A percentile compares a stretch with the other conserved stretches of the same genome.
Conservation (phyloP, 345 rosid species). For the Syzygium oleosum region DNA sequence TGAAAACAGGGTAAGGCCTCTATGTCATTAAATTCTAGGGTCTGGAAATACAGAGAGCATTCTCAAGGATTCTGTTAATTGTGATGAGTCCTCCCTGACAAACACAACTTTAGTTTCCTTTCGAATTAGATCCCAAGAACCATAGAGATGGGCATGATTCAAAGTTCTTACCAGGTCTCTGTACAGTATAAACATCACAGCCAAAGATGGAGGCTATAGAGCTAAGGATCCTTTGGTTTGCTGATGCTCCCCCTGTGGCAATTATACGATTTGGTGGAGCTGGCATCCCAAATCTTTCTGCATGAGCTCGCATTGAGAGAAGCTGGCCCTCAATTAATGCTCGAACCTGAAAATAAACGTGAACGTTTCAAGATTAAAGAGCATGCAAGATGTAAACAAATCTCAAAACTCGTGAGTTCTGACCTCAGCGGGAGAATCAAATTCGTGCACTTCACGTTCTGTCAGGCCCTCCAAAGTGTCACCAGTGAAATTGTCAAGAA, state of each 20-base stretch:
- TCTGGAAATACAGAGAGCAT: not conserved
- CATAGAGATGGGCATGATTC: not conserved
- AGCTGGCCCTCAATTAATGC: slow-evolving; percentile 87
- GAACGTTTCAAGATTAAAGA: not conserved
- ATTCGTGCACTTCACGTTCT: slow-evolving; percentile 55
- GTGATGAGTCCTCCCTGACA: no score
- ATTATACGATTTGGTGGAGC: slow-evolving; percentile 77
- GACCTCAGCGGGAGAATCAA: slow-evolving; percentile 90
- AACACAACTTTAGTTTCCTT: not conserved
- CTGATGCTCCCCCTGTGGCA: slow-evolving; percentile 92
- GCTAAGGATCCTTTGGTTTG: slow-evolving; percentile 58
- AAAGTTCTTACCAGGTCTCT: slow-evolving; percentile 55
- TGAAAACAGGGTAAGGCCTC: not conserved
- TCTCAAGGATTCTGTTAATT: no score
- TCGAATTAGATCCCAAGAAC: not conserved
- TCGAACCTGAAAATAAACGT: slow-evolving; percentile 43
- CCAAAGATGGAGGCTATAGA: slow-evolving; percentile 66
- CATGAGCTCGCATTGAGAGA: slow-evolving; percentile 80
- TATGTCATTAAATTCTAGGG: not conserved
- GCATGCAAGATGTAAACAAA: not conserved
- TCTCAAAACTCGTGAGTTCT: not conserved
- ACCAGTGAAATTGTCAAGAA: slow-evolving; percentile 48
- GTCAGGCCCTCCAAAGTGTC: slow-evolving; percentile 31
- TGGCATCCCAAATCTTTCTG: slow-evolving; percentile 90
- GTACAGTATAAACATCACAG: slow-evolving; percentile 72